Evolutionary conservation across 768 basidiomycete genomes (phyloP).

Genomic region (Xanthoconium stramineum): DNA sequence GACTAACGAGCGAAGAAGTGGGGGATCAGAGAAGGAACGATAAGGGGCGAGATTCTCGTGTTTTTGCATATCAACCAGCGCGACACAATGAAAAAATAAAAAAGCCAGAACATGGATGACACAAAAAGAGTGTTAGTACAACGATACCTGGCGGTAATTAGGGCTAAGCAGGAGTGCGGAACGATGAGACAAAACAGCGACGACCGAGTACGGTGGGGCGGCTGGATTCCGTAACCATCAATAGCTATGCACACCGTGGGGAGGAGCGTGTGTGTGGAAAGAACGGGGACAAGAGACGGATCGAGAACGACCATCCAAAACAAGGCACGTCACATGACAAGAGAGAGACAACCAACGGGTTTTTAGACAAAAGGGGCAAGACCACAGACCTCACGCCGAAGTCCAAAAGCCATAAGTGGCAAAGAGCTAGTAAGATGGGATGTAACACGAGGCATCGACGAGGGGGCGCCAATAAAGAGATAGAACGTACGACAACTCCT

Average conservation of each 20-base stretch:
- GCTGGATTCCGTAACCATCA: constrained; percentile 12
- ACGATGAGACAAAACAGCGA: constrained; percentile 4
- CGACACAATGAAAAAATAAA: constrained; percentile 3
- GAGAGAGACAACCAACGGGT: constrained; percentile 14
- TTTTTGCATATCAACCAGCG: constrained; percentile 14
- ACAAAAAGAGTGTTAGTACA: constrained; percentile 28
- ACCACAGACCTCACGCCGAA: constrained; percentile 11
- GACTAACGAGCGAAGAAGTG: neutral
- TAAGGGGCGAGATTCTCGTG: neutral
- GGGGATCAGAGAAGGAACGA: constrained; percentile 5
- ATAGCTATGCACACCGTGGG: constrained; percentile 12
- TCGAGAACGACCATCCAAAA: constrained; percentile 10
- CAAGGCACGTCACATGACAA: constrained; percentile 10
- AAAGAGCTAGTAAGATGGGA: constrained; percentile 9
- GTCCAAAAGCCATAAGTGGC: constrained; percentile 11
- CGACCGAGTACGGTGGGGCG: neutral
- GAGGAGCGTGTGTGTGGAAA: neutral
- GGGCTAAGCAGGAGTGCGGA: constrained; percentile 1
- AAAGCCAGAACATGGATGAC: neutral
- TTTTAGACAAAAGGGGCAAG: constrained; percentile 6
- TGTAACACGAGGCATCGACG: constrained; percentile 8
- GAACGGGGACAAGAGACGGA: constrained; percentile 3
- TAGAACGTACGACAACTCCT: constrained; percentile 4
- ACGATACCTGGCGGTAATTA: constrained; percentile 15
- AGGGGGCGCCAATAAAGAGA: neutral